Conservation (phyloP, 2,329 filamentous ascomycete species). For the Colletotrichum musicola region DNA sequence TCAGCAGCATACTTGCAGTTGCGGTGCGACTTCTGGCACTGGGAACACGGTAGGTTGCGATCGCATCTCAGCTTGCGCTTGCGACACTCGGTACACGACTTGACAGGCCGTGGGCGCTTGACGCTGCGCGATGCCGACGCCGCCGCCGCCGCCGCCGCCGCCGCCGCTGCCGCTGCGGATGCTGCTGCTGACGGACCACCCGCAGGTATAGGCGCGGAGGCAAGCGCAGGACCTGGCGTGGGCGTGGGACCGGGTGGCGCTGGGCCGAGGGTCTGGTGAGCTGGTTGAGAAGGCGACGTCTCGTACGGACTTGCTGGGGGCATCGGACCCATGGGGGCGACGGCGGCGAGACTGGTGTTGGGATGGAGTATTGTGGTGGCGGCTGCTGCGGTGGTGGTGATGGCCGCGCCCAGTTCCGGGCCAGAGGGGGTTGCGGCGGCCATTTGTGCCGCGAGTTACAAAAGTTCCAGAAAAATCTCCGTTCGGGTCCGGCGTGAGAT, state of each 20-base stretch:
- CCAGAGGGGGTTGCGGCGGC: constrained; percentile 28
- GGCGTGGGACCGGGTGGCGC: background rate
- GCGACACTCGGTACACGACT: constrained; percentile 68
- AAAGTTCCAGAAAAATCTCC: constrained; percentile 26
- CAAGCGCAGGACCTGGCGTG: constrained; percentile 8
- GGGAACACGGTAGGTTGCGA: constrained; percentile 66
- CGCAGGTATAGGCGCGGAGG: constrained; percentile 15
- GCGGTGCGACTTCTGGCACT: constrained; percentile 69
- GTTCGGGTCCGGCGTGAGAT: constrained; percentile 22
- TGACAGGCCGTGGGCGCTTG: constrained; percentile 67
- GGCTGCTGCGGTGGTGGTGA: background rate
- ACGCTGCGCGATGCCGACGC: constrained; percentile 54
- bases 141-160: constrained; percentile 18
- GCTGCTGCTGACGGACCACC: constrained; percentile 17
- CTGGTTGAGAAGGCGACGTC: constrained; percentile 33
- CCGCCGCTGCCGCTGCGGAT: constrained; percentile 15
- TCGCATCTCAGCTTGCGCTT: constrained; percentile 71
- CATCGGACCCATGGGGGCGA: constrained; percentile 25
- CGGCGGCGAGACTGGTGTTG: constrained; percentile 20
- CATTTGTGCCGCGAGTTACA: constrained; percentile 26
- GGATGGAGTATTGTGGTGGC: constrained; percentile 29
- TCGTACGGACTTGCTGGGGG: constrained; percentile 22
- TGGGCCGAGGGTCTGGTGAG: constrained; percentile 26
- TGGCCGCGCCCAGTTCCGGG: constrained; percentile 26
- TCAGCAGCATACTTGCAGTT: constrained; percentile 66